Base-by-base conservation (phyloP, 257 asterid species). In the Nicotiana attenuata region DNA sequence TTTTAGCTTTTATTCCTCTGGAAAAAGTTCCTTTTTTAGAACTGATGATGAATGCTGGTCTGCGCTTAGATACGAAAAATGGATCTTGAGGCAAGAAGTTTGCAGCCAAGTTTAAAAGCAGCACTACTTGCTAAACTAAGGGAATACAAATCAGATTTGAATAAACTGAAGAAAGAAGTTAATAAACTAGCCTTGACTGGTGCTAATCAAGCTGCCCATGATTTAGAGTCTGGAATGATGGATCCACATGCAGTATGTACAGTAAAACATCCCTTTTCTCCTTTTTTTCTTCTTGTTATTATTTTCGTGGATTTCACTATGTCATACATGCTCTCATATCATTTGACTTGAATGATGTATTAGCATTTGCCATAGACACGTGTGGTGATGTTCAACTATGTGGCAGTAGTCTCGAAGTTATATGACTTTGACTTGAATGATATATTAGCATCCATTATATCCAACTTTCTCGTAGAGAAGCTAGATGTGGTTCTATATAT, bases 1-100 rank as follows among this genome's bases (percentile, higher is more conserved):
- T 63, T 80, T 52, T 78, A 41, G 22, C 10, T 63, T 28, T 47
- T 61, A 24, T 35, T 63, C 10, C 28, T 33, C 65, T 31, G 76
- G 6, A 15, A 65, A 78, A 10, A 73, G 1, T 16, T 7, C 24
- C 22, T 8, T 47, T 35, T 38, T 56, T 35, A 24, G 73, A 31
- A 83, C 29, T 81, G 76, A 75, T 63, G 5, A 79, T 80, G 19
- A 10, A 4, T 68, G 69, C 56, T 76, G 38, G 57, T 81, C 81
- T 80, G 83, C 53, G 5, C 10, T 85, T 80, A 95, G 99, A 93
- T 93, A 63, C 91, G 94, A 19, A 95, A 95, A 87, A 92, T 95
- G 99, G 98, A 93, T 85, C 97, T 95, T 13, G 99, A 95, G 87
- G 98, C 98, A 31, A 90, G 99, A 87, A 95, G 99, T 87, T 87